These are phyloP conservation scores for Nyctanthes arbortristis DNA, from an alignment of 257 asterid species.

Conservation along the genomic window DNA sequence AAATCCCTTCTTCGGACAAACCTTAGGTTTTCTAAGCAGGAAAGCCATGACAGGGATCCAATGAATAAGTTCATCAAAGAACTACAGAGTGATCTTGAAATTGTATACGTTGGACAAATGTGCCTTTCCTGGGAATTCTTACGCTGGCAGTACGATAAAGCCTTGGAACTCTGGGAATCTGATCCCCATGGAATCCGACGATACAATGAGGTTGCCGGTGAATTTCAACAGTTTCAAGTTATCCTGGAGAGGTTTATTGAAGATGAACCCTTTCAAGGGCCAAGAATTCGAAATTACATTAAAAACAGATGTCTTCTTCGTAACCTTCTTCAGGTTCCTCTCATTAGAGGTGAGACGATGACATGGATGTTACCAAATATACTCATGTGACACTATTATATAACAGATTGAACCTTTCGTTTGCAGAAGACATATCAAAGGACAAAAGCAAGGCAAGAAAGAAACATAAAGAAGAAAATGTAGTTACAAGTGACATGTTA, in stretches of 20 bases:
- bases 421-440: conserved; percentile 66
- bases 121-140: conserved; percentile 97
- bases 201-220: conserved; percentile 81
- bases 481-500: conserved; percentile 67
- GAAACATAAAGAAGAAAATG: conserved; percentile 40
- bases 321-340: conserved; percentile 86
- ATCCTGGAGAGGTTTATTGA: conserved; percentile 78
- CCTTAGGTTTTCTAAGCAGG: conserved; percentile 57
- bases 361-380: neutral
- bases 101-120: conserved; percentile 81
- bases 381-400: neutral
- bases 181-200: conserved; percentile 56
- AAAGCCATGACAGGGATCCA: conserved; percentile 64
- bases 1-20: conserved; percentile 64
- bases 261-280: conserved; percentile 85
- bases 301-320: conserved; percentile 65
- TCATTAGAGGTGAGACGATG: conserved; percentile 54
- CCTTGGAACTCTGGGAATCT: conserved; percentile 66
- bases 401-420: too few species aligned
- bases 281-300: conserved; percentile 60
- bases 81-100: conserved; percentile 76
- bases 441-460: conserved; percentile 47
- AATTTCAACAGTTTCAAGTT: conserved; percentile 93
- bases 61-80: conserved; percentile 76
- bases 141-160: conserved; percentile 82